These are phyloP conservation scores for Leccinum olivaceoglutinosum DNA, from an alignment of 1,284 basidiomycete species.

Conservation along the genomic window DNA sequence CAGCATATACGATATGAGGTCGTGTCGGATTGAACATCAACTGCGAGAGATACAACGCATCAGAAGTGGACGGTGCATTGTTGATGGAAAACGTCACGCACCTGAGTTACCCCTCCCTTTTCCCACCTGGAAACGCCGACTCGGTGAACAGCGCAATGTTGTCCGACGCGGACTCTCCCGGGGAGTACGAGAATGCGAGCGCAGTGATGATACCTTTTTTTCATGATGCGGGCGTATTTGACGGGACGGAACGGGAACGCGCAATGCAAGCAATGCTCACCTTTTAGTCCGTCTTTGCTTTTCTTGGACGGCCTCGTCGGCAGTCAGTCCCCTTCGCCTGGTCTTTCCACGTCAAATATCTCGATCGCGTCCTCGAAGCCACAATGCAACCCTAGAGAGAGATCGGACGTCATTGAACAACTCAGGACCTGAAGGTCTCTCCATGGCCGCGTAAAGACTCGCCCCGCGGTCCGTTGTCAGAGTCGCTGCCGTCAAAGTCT, in stretches of 20 bases:
- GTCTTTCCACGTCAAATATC: conserved; percentile 72
- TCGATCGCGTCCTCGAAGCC: conserved; percentile 89
- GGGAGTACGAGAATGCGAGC: conserved; percentile 65
- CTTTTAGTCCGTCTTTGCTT: conserved; percentile 81
- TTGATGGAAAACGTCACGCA: too few relatives aligned
- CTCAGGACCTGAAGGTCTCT: too few relatives aligned
- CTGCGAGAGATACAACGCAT: conserved; percentile 34
- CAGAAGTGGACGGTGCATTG: neutral
- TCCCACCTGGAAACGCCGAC: conserved; percentile 29
- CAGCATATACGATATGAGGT: conserved; percentile 72
- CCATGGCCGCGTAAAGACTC: too few relatives aligned
- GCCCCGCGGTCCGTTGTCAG: too few relatives aligned
- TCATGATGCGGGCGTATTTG: neutral
- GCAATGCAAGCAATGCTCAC: conserved; percentile 32
- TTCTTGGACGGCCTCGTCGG: conserved; percentile 74
- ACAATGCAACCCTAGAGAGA: conserved; percentile 68
- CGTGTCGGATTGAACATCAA: conserved; percentile 73
- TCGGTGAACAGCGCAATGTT: conserved; percentile 78
- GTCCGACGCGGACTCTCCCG: conserved; percentile 45
- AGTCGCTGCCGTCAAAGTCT: too few relatives aligned
- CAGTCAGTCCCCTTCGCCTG: conserved; percentile 70
- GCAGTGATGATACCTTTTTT: conserved; percentile 76
- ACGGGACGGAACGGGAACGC: neutral
- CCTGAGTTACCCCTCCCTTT: conserved; percentile 57
- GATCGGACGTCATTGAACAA: neutral